phyloP scores from a whole-genome alignment of 2,329 filamentous ascomycete species.

The Neonectria hederae region DNA sequence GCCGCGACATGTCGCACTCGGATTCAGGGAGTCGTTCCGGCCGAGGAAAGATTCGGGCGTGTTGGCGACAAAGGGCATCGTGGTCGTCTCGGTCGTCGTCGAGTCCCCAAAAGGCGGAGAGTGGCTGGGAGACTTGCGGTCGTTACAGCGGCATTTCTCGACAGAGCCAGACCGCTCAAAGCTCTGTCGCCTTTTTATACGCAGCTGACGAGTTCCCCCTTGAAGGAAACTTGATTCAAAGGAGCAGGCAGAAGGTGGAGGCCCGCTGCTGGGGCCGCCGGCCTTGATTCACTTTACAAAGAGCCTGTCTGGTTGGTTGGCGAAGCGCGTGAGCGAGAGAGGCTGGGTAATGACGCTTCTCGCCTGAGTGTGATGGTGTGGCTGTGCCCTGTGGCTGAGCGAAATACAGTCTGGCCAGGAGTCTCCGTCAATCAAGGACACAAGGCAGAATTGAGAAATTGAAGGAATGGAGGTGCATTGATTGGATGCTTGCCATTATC shows the following conservation, averaged over 20 bases:
- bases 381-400: conserved; percentile 31
- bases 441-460: not conserved
- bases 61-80: conserved; percentile 55
- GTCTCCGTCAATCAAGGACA: not conserved
- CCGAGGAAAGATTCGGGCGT: conserved; percentile 84
- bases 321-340: conserved; percentile 27
- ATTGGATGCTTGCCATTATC: not conserved
- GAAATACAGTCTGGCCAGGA: not conserved
- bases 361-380: conserved; percentile 29
- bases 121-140: not conserved
- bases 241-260: conserved; percentile 10
- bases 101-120: not conserved
- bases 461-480: not conserved
- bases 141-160: not conserved
- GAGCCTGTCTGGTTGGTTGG: conserved; percentile 31
- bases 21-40: conserved; percentile 86
- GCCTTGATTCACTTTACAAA: conserved; percentile 26
- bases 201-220: not conserved
- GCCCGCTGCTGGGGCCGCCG: conserved; percentile 24
- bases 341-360: conserved; percentile 25
- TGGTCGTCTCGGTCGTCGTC: not conserved
- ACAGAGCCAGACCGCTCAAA: not conserved
- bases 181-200: conserved; percentile 8
- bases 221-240: conserved; percentile 22
- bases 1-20: conserved; percentile 85